Percentiles rank a stretch among this genome's conserved stretches.
These are phyloP conservation scores for Ogataea methanolica DNA, from an alignment of 805 yeast genomes.

Conservation along the genomic window DNA sequence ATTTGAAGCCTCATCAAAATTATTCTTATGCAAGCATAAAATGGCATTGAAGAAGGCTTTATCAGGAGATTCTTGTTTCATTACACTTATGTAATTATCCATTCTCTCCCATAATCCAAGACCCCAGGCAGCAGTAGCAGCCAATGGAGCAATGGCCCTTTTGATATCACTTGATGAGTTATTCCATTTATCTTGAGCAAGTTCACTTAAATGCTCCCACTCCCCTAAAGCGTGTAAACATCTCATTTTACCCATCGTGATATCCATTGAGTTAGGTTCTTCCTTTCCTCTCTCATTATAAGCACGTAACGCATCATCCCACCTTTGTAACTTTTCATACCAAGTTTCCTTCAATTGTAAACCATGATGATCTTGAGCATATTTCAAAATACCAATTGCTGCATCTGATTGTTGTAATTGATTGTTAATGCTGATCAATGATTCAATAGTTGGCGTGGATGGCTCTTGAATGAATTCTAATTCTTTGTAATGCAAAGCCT, in stretches of 20 bases:
- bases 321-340: conserved; percentile 93
- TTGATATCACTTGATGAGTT: conserved; percentile 66
- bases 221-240: conserved; percentile 98
- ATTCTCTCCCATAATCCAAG: conserved; percentile 94
- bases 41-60: conserved; percentile 93
- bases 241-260: conserved; percentile 96
- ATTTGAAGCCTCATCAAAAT: conserved; percentile 72
- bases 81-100: conserved; percentile 84
- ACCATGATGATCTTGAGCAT: conserved; percentile 88
- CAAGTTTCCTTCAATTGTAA: conserved; percentile 93
- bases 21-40: conserved; percentile 76
- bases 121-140: conserved; percentile 99
- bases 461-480: conserved; percentile 93
- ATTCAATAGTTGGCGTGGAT: conserved; percentile 84
- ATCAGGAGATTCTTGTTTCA: conserved; percentile 92
- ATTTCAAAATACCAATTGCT: conserved; percentile 92
- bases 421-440: conserved; percentile 87
- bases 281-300: conserved; percentile 71
- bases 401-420: conserved; percentile 96
- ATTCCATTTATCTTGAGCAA: conserved; percentile 85
- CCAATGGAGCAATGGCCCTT: conserved; percentile 89
- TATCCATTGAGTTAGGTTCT: conserved; percentile 72
- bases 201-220: conserved; percentile 87
- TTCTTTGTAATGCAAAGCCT: conserved; percentile 94
- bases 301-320: conserved; percentile 97